Evolutionary conservation across 2,329 filamentous ascomycete species (phyloP), one percentile per base, ranked within the genome.

Genomic region (Xylariales sp.): DNA sequence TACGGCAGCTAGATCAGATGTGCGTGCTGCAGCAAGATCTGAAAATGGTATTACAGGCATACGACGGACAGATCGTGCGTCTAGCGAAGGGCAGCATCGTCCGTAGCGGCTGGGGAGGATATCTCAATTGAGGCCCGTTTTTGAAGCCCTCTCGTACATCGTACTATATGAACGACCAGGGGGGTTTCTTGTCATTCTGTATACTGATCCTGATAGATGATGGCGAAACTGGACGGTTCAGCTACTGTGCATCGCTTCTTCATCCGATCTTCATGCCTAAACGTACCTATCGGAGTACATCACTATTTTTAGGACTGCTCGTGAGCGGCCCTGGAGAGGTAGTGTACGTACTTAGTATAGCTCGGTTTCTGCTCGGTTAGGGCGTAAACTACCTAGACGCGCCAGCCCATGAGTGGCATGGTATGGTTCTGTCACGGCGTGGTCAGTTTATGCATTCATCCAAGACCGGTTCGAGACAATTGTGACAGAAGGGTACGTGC

Each of bases 401-500:
- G 54, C 54, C 36, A 56, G 54, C 54, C 54, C 54, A 45, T 7
- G 53, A 56, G 54, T 41, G 34, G 52, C 14, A 54, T 45, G 54
- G 54, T 56, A 56, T 45, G 53, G 48, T 66, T 64, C 53, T 61
- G 52, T 60, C 65, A 61, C 41, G 46, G 48, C 54, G 16, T 39
- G 49, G 62, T 34, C 50, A 53, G n/a, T 52, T 45, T 49, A 66
- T 67, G 64, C 67, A 69, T 53, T 32, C 49, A 41, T 53, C 54
- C 48, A 68, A 55, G 61, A 18, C 41, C 50, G 41, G 73, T 69
- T 74, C 74, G 70, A 73, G 69, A 74, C 70, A 75, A 71, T 72
- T 75, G 71, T 76, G 71, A 75, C 72, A 70, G 73, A 70, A 71
- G 72, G 73, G 74, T 72, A 71, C 68, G 68, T 71, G 72, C 72